Evolutionary conservation across 257 asterid genomes (phyloP).

Genomic region (Solanum chilense): DNA sequence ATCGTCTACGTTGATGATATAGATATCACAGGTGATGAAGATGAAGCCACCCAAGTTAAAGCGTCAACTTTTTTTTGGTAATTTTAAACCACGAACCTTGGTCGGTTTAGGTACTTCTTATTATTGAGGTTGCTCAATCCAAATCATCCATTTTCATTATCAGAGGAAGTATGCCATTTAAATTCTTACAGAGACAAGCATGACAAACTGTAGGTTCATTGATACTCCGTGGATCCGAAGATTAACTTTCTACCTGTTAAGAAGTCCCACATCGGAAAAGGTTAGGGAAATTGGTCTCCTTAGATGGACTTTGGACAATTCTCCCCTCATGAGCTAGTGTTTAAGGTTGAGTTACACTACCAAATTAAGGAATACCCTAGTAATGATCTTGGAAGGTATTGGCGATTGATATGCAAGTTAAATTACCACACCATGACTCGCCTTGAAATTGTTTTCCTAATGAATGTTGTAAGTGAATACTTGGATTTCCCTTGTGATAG

Average conservation of each 20-base stretch:
- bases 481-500: not conserved
- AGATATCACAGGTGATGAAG: not conserved
- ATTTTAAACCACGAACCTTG: not conserved
- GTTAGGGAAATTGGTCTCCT: not conserved
- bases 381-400: not conserved
- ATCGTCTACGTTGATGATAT: not conserved
- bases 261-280: not conserved
- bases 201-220: not conserved
- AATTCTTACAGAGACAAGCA: not conserved
- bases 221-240: not conserved
- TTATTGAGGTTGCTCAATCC: not conserved
- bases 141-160: not conserved
- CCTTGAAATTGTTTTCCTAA: not conserved
- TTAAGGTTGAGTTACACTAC: not conserved
- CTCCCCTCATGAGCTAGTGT: not conserved
- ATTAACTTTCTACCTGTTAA: not conserved
- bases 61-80: not conserved
- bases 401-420: not conserved
- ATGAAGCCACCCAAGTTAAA: not conserved
- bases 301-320: not conserved
- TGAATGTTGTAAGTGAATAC: not conserved
- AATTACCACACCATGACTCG: not conserved
- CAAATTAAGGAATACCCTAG: not conserved
- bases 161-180: not conserved
- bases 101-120: not conserved